phyloP scores from a whole-genome alignment of 306 rosid genomes.

The Corylus americana region DNA sequence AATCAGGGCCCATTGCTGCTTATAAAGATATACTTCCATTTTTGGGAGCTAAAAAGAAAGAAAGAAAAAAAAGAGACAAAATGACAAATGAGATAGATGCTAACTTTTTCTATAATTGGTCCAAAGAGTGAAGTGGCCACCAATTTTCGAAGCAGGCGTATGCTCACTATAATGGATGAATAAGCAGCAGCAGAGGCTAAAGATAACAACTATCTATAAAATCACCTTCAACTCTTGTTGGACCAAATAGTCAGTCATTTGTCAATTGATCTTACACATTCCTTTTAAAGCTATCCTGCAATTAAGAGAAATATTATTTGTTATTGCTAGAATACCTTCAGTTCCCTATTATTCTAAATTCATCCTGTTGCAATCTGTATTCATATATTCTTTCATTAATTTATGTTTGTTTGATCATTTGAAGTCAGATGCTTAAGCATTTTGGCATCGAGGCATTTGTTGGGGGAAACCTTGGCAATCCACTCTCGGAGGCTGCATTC shows the following conservation, averaged over 20 bases:
- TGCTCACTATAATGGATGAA: background rate
- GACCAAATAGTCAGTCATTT: background rate
- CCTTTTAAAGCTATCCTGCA: too few relatives aligned
- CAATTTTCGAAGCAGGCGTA: background rate
- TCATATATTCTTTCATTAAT: background rate
- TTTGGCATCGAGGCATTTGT: conserved; percentile 28
- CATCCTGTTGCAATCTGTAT: background rate
- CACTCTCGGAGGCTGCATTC: conserved; percentile 37
- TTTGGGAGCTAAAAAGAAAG: background rate
- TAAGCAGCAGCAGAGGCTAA: background rate
- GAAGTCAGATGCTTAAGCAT: conserved; percentile 35
- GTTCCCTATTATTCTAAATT: conserved; percentile 3
- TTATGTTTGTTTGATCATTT: conserved; percentile 12
- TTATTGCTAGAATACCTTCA: background rate
- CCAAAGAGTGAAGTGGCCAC: background rate
- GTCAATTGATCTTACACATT: too few relatives aligned
- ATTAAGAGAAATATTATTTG: background rate
- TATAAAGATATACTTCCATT: background rate
- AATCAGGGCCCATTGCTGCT: background rate
- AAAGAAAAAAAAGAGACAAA: too few relatives aligned
- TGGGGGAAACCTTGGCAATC: conserved; percentile 41
- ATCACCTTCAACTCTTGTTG: background rate
- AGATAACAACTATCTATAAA: background rate
- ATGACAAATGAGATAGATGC: too few relatives aligned
- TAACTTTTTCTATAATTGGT: too few relatives aligned